These are phyloP conservation scores for Purpureocillium takamizusanense DNA, from an alignment of 2,329 filamentous ascomycete genomes.

Conservation along the genomic window DNA sequence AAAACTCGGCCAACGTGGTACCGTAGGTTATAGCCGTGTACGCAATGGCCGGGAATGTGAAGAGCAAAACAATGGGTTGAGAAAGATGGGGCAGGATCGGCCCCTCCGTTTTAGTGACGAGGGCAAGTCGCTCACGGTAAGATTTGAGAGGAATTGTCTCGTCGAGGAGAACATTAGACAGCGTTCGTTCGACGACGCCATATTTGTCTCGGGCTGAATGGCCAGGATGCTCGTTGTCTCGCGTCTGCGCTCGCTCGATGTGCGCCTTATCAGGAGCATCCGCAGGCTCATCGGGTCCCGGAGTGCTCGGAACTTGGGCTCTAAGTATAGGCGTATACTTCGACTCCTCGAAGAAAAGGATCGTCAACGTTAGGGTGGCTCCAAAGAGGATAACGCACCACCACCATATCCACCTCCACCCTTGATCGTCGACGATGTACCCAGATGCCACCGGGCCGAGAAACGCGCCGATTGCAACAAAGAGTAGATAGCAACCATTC, in stretches of 20 bases:
- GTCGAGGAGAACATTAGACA: no score
- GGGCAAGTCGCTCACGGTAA: not conserved
- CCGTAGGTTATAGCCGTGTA: not conserved
- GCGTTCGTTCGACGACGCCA: no score
- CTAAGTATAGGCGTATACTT: not conserved
- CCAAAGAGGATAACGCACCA: slow-evolving; percentile 14
- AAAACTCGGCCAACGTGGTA: not conserved
- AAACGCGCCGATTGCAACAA: slow-evolving; percentile 16
- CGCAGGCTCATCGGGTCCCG: no score
- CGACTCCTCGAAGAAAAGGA: not conserved
- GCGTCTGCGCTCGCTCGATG: not conserved
- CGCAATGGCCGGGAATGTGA: slow-evolving; percentile 19
- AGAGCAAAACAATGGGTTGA: slow-evolving; percentile 13
- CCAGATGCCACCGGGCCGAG: slow-evolving; percentile 20
- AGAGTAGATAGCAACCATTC: slow-evolving; percentile 23
- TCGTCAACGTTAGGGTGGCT: slow-evolving; percentile 3
- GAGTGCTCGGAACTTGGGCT: not conserved
- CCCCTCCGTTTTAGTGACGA: not conserved
- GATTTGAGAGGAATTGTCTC: not conserved
- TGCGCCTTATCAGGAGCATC: no score
- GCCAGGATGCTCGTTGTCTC: not conserved
- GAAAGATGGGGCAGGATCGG: not conserved
- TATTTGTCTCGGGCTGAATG: not conserved
- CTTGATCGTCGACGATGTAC: slow-evolving; percentile 11
- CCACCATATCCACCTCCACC: slow-evolving; percentile 30